These are phyloP conservation scores for Paramecium sexaurelia DNA, from an alignment of 73 alveolate species.

Conservation along the genomic window DNA sequence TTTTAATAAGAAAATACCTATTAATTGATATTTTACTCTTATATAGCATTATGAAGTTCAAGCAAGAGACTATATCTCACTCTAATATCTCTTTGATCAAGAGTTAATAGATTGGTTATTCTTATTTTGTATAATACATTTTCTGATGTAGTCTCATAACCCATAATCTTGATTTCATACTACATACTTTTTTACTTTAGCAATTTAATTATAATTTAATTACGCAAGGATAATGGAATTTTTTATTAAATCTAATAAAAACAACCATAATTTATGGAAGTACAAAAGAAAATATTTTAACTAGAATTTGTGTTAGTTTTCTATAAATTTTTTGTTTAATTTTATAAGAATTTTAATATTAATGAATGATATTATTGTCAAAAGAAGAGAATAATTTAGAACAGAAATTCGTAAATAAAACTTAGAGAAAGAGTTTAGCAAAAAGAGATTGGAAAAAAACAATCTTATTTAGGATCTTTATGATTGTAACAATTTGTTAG, in stretches of 20 bases:
- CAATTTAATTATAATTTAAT: neutral
- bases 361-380: neutral
- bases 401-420: constrained; percentile 11
- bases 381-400: constrained; percentile 1
- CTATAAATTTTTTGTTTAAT: neutral
- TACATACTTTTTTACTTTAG: neutral
- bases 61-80: constrained; percentile 36
- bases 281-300: too few relatives aligned
- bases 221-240: too few relatives aligned
- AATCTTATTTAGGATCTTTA: neutral
- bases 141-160: neutral
- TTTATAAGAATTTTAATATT: neutral
- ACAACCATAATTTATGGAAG: too few relatives aligned
- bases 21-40: neutral
- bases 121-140: neutral
- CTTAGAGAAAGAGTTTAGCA: neutral
- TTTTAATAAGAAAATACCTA: neutral
- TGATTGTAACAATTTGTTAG: neutral
- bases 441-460: neutral
- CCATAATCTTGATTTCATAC: neutral
- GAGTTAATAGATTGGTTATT: neutral
- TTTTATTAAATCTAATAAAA: too few relatives aligned
- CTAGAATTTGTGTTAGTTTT: neutral
- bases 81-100: constrained; percentile 36
- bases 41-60: neutral